phyloP scores from a whole-genome alignment of 345 rosid species.

The Syzygium aqueum region DNA sequence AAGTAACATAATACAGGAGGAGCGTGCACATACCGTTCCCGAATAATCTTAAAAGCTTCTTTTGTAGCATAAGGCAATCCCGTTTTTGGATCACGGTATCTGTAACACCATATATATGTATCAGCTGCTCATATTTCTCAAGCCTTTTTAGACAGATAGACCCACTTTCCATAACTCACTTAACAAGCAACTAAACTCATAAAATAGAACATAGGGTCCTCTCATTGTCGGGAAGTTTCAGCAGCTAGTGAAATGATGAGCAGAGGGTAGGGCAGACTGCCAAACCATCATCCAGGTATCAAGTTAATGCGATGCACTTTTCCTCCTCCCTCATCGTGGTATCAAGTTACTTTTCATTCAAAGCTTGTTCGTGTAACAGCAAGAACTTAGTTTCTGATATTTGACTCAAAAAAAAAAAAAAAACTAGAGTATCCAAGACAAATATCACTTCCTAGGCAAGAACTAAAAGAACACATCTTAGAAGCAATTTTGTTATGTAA shows the following conservation, averaged over 20 bases:
- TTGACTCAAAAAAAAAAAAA: neutral
- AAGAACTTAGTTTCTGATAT: neutral
- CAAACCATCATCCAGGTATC: neutral
- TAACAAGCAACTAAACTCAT: neutral
- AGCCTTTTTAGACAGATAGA: neutral
- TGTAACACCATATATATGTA: conserved; percentile 17
- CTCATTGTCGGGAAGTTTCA: neutral
- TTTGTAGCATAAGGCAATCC: conserved; percentile 75
- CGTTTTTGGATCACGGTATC: conserved; percentile 95
- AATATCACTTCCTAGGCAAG: neutral
- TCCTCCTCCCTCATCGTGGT: neutral
- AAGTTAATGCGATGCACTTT: neutral
- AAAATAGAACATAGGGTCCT: neutral
- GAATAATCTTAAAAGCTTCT: conserved; percentile 79
- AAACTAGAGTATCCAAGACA: neutral
- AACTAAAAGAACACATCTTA: neutral
- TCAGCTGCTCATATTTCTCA: neutral
- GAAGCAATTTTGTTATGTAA: neutral
- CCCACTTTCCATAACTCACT: neutral
- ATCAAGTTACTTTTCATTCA: neutral
- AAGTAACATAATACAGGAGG: neutral
- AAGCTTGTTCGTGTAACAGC: neutral
- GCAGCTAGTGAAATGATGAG: neutral
- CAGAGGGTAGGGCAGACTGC: neutral
- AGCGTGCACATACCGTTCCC: conserved; percentile 41